Evolutionary conservation across 306 rosid species (phyloP), one percentile per base, ranked within the genome.

Genomic region (Lithocarpus polystachyus): DNA sequence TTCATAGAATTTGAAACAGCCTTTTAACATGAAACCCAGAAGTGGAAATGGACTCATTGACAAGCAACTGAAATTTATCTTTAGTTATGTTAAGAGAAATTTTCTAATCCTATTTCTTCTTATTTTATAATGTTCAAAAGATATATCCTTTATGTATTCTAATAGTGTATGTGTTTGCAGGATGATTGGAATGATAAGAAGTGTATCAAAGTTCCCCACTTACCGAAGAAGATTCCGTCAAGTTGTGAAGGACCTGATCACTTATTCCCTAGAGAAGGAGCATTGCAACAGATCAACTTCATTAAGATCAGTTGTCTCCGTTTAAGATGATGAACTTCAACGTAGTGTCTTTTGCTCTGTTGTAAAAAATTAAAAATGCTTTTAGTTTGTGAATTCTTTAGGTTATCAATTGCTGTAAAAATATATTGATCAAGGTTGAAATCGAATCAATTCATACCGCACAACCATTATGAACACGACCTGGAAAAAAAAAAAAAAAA

Each of bases 111-210:
- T 26, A 2, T 61, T 14, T 61, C 19, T 61, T 26, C 37, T 13
- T 17, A 40, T 26, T 13, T 19, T 24, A 4, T 62, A 28, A 62
- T 62, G 68, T 26, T 24, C 5, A 5, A 14, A 61, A 28, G 68
- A 20, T 12, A 61, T 33, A 65, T 33, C 23, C 29, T 67, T 81
- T 17, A 79, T 80, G 68, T 69, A 23, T 78, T 77, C 48, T 8
- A 68, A 71, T 74, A 70, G 35, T 71, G 75, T 62, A 68, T 19
- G 0, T 26, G 28, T 79, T 81, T 79, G 53, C 77, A 93, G 98
- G 94, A 91, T 93, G 98, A 82, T 85, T 71, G 98, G 98, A 77
- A 88, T 93, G 88, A 48, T 78, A 69, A 88, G 89, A 79, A 88
- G 97, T 52, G 71, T 86, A 45, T 83, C 98, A 19, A 91, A 87